Evolutionary conservation across 2,329 filamentous ascomycete species (phyloP), one percentile per base, ranked within the genome.

Genomic region (Fusarium sp.): DNA sequence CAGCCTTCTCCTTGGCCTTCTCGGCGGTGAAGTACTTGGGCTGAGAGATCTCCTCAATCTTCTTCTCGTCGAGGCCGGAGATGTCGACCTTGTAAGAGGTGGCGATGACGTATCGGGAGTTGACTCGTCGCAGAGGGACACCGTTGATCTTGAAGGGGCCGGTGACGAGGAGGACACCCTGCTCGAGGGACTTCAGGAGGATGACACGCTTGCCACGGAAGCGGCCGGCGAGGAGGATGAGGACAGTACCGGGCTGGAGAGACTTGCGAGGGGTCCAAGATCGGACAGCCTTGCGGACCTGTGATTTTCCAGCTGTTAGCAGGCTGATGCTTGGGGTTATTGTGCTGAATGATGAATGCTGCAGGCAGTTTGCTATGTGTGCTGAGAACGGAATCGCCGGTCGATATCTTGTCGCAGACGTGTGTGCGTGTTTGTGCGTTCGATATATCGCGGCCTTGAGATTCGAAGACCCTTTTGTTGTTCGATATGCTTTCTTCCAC

Each of bases 141-240:
- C 96, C 96, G 88, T 99, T 99, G 87, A 99, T 91, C 91, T 98
- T 99, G 92, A 98, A 99, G 82, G 96, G 96, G 78, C 96, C 96
- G 81, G 96, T 99, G 79, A 99, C 94, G 82, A 99, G 93, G 83
- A 99, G 94, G 74, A 97, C 93, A 86, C 96, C 96, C 87, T 97
- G 93, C 81, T 93, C 88, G 80, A 99, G 94, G 84, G 91, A 89
- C 91, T 98, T 98, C 83, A 99, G 92, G 85, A 98, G 94, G 80
- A 99, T 88, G 79, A 99, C 96, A 82, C 96, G 96, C 94, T 99
- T 99, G 89, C 96, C 96, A 79, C 96, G 95, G 93, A 98, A 99
- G 81, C 96, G 96, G 80, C 96, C 96, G 83, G 96, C 96, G 82
- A 99, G 94, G 82, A 99, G 93, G 85, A 99, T 99, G 81, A 99